Conservation (phyloP, 2,329 filamentous ascomycete species). For the Diaporthe humulicola region DNA sequence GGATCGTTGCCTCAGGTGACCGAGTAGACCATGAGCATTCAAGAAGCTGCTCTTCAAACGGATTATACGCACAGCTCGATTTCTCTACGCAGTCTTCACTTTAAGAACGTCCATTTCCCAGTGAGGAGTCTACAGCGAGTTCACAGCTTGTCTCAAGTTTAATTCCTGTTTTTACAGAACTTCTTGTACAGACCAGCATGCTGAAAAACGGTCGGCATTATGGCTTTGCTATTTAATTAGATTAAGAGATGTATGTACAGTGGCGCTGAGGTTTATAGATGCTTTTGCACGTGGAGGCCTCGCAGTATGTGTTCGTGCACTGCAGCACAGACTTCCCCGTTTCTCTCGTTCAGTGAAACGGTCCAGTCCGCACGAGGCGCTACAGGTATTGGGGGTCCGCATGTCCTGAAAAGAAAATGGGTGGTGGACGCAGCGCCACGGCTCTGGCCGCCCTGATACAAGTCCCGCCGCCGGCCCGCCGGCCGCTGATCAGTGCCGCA, state of each 20-base stretch:
- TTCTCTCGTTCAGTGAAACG: background rate
- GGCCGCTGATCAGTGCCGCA: constrained; percentile 9
- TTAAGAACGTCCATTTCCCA: no score
- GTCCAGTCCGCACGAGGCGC: background rate
- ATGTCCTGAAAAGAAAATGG: background rate
- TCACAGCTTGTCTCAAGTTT: background rate
- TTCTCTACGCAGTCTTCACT: no score
- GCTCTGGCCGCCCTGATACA: background rate
- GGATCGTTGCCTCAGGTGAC: no score
- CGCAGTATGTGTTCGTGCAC: background rate
- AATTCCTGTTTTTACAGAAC: no score
- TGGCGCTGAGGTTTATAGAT: no score
- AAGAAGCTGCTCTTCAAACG: no score
- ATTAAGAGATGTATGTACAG: no score
- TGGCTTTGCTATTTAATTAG: no score
- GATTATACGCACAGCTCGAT: no score
- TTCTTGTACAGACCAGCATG: no score
- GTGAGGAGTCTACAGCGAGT: background rate
- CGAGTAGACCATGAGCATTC: no score
- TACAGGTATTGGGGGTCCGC: background rate
- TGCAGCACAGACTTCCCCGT: background rate
- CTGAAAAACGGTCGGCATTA: no score
- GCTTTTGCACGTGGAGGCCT: background rate
- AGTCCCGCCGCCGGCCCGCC: constrained; percentile 17
- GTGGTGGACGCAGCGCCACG: background rate